A percentile compares a stretch with the other conserved stretches of the same genome.
These are phyloP conservation scores for Cordyceps cicadae DNA, from an alignment of 2,329 filamentous ascomycete genomes.

Conservation along the genomic window DNA sequence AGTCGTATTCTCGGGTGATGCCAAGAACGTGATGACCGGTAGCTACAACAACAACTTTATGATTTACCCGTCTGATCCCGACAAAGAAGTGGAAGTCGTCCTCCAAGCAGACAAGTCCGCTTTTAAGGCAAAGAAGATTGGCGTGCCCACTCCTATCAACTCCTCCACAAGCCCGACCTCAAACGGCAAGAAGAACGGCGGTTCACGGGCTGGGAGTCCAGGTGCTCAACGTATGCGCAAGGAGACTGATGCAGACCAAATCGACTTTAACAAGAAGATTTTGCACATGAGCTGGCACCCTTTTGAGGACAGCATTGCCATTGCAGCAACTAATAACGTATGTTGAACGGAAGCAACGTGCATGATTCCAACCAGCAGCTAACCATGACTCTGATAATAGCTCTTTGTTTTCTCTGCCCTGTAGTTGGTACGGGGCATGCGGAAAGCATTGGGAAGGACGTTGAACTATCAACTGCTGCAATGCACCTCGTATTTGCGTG, in stretches of 20 bases:
- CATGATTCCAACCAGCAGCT: not conserved
- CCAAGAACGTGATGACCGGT: conserved; percentile 98
- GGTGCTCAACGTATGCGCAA: conserved; percentile 87
- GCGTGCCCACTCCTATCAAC: conserved; percentile 95
- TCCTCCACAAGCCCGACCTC: conserved; percentile 62
- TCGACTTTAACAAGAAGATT: conserved; percentile 99
- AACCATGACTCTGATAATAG: conserved; percentile 33
- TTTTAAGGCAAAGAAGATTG: conserved; percentile 99
- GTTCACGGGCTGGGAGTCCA: conserved; percentile 81
- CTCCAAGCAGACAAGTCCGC: conserved; percentile 97
- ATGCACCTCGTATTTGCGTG: not conserved
- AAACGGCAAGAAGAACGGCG: conserved; percentile 72
- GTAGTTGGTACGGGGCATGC: conserved; percentile 24
- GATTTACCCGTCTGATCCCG: conserved; percentile 96
- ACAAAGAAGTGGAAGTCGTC: conserved; percentile 94
- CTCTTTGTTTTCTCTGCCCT: conserved; percentile 73
- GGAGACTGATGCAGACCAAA: conserved; percentile 97
- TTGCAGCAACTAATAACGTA: conserved; percentile 98
- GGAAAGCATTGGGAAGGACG: not conserved
- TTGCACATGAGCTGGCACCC: conserved; percentile 99
- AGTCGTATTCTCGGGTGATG: conserved; percentile 95
- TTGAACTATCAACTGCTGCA: conserved; percentile 5
- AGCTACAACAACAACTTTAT: conserved; percentile 99
- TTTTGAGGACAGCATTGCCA: conserved; percentile 98
- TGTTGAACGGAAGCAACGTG: conserved; percentile 33